Base-by-base conservation (phyloP, 2,329 filamentous ascomycete genomes). In the Fusarium praegraminearum region DNA sequence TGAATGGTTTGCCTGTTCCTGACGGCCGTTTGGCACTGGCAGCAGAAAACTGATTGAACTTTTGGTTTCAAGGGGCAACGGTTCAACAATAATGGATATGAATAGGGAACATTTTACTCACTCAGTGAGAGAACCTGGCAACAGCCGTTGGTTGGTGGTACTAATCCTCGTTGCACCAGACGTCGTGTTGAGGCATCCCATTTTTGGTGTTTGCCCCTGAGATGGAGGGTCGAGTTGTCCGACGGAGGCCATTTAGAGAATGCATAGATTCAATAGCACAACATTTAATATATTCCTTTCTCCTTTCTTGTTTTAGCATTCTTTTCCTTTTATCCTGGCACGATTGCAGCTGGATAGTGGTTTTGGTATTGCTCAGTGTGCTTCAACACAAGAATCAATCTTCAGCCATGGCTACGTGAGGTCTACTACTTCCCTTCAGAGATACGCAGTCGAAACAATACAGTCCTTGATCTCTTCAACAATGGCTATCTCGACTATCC, bases 1-100 rank as follows among this genome's bases (percentile, higher is more conserved):
- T 51, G 40, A 36, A 51, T 62, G 18, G 43, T 53, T 45, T 53
- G 35, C 15, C 44, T n/a, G 35, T 47, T 59, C 30, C 30, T 58
- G 24, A 30, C 52, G n/a, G 44, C n/a, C 28, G 44, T 22, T 32
- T 52, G 24, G 49, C 49, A 41, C 46, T 52, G 49, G 28, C 55
- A 65, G 51, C 36, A 44, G 10, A 26, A 51, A 51, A 20, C 65
- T 60, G 59, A 38, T 44, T 44, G 38, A 50, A 67, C 64, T n/a
- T 54, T 30, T 60, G 38, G 58, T 71, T 61, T 59, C 54, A 60
- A 68, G 63, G 67, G 67, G 67, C 63, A 71, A 68, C 67, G 26
- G 52, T 53, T 65, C 11, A 46, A 53, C 45, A 57, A 54, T 44
- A 57, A 51, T 40, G 18, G 38, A 20, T 40, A 57, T 62, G 40